Base-by-base conservation (phyloP, 441 rosid genomes). In the Omphalea diandra region DNA sequence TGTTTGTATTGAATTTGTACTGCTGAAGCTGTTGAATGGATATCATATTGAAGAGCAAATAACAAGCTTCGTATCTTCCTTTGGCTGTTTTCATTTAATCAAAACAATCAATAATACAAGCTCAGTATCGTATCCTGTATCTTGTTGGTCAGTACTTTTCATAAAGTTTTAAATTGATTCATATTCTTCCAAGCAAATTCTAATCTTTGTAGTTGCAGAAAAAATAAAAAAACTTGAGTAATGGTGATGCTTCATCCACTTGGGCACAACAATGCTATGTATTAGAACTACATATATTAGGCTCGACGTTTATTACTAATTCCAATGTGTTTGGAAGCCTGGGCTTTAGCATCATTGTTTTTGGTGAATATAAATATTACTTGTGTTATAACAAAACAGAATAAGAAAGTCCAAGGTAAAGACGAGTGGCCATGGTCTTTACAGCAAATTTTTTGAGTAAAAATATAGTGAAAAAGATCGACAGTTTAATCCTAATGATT, bases 11-110 rank as follows among this genome's bases (percentile, higher is more conserved):
- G 41, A 49, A 41, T 58, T 66, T 27, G 41, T 44, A 61, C 18
- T 61, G 62, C 38, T 55, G 44, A 55, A 62, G 32, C n/a, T 0
- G 4, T 70, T 60, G 70, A 15, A 18, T 58, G 26, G 59, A 50
- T 4, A 44, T 33, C 53, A 24, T 18, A 15, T 55, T 33, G 2
- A 12, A 8, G 29, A 44, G 41, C 29, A 31, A 47, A 36, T 55
- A 17, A 3, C 50, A 12, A 15, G 74, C 3, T 64, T 41, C 69
- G n/a, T 36, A 57, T 52, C 66, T 20, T 57, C 18, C 20, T 53
- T 58, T 57, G 12, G 26, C 18, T n/a, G 33, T 65, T 38, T 31
- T n/a, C 10, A 24, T 36, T 14, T 53, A 56, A 31, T 55, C 52
- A 36, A 7, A 52, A 20, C 18, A 67, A 65, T 36, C 38, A 35